Conservation (phyloP, 306 rosid species). For the Malus asiatica region DNA sequence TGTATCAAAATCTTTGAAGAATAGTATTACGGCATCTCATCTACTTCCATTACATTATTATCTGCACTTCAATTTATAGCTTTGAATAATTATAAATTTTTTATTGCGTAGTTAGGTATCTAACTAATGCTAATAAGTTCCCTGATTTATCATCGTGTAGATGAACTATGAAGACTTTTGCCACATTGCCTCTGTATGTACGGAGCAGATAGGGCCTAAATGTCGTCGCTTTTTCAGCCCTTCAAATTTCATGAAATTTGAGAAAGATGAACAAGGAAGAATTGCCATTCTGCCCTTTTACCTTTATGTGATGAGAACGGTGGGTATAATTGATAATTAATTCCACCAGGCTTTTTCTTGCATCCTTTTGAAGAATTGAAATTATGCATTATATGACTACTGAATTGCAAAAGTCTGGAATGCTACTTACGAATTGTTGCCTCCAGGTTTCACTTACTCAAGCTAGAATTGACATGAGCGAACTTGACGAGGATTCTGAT, state of each 20-base stretch:
- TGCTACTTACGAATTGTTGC: slow-evolving; percentile 25
- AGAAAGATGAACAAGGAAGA: slow-evolving; percentile 98
- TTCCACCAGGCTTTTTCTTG: background rate
- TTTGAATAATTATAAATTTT: background rate
- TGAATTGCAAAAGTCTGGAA: background rate
- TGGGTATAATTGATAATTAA: slow-evolving; percentile 26
- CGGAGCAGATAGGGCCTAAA: slow-evolving; percentile 96
- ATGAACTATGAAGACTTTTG: slow-evolving; percentile 99
- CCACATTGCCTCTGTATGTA: slow-evolving; percentile 97
- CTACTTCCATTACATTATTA: background rate
- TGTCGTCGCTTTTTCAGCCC: slow-evolving; percentile 96
- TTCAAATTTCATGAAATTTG: slow-evolving; percentile 99
- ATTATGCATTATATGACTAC: background rate
- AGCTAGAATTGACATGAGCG: slow-evolving; percentile 99
- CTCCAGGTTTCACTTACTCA: slow-evolving; percentile 96
- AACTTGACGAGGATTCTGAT: slow-evolving; percentile 96
- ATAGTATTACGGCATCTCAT: background rate
- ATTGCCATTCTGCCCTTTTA: slow-evolving; percentile 98
- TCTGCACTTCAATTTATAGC: background rate
- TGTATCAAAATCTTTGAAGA: background rate
- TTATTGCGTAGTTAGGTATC: slow-evolving; percentile 1
- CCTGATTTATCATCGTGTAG: slow-evolving; percentile 40
- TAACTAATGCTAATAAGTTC: slow-evolving; percentile 14
- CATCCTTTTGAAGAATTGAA: background rate
- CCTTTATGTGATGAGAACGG: slow-evolving; percentile 99